These are phyloP conservation scores for Fraxinus anomala DNA, from an alignment of 257 asterid genomes.

Conservation along the genomic window DNA sequence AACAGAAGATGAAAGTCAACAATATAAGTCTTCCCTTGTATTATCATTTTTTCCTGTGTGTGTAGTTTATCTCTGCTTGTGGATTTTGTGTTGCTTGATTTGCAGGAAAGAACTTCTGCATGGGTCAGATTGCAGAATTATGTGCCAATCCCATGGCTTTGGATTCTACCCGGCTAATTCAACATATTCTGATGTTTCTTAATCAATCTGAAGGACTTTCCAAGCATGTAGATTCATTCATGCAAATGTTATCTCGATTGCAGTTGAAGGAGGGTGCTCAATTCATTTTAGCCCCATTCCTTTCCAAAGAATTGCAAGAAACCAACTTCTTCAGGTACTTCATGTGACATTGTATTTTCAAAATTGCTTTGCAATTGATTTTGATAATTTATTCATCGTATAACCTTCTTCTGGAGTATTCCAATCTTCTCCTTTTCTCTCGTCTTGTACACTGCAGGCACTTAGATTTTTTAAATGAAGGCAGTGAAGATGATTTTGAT, in stretches of 20 bases:
- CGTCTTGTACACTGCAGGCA: slow-evolving; percentile 49
- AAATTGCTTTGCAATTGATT: not conserved
- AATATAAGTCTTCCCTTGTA: not conserved
- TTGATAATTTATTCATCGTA: not conserved
- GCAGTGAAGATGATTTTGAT: slow-evolving; percentile 79
- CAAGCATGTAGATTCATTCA: slow-evolving; percentile 77
- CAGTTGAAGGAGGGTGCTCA: slow-evolving; percentile 66
- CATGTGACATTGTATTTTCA: slow-evolving; percentile 13
- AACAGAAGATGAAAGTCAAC: slow-evolving; percentile 2
- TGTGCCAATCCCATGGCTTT: slow-evolving; percentile 52
- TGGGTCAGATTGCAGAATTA: slow-evolving; percentile 74
- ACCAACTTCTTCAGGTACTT: slow-evolving; percentile 72
- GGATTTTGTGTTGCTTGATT: slow-evolving; percentile 22
- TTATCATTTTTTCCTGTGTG: not conserved
- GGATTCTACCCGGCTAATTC: slow-evolving; percentile 68
- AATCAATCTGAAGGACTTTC: slow-evolving; percentile 84
- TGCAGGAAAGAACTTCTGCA: slow-evolving; percentile 88
- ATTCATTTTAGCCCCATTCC: slow-evolving; percentile 71
- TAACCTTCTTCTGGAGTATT: not conserved
- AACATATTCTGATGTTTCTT: slow-evolving; percentile 70
- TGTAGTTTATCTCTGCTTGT: slow-evolving; percentile 20
- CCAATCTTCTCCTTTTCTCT: slow-evolving; percentile 10
- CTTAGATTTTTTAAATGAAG: slow-evolving; percentile 56
- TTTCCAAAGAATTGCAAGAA: slow-evolving; percentile 61
- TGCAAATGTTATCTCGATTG: slow-evolving; percentile 77